A percentile compares a stretch with the other conserved stretches of the same genome.
Evolutionary conservation across 805 yeast species (phyloP).

Genomic region (Suhomyces canberraensis): DNA sequence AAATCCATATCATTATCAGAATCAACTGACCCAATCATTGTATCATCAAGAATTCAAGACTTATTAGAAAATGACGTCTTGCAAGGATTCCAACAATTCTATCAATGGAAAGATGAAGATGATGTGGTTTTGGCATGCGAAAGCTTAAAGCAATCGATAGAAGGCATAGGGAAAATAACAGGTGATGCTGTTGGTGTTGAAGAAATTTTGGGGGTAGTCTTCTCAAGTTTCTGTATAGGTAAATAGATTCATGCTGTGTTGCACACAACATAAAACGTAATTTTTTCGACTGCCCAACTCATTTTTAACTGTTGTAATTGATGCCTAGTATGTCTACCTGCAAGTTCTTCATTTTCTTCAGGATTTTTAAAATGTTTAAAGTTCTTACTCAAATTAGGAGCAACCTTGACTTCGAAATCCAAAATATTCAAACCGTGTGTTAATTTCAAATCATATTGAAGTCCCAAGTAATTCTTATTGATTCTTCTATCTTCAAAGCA

Average conservation of each 20-base stretch:
- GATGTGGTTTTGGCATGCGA: slow-evolving; percentile 84
- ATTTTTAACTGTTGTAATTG: slow-evolving; percentile 43
- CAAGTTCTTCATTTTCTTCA: slow-evolving; percentile 24
- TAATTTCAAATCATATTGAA: slow-evolving; percentile 38
- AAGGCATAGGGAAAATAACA: slow-evolving; percentile 88
- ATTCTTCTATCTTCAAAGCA: slow-evolving; percentile 25
- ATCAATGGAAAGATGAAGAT: slow-evolving; percentile 43
- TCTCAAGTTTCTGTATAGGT: slow-evolving; percentile 91
- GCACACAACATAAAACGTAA: slow-evolving; percentile 32
- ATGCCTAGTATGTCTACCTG: slow-evolving; percentile 45
- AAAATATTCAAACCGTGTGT: slow-evolving; percentile 39
- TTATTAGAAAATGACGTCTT: slow-evolving; percentile 73
- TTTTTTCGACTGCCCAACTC: slow-evolving; percentile 45
- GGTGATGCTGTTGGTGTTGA: slow-evolving; percentile 88
- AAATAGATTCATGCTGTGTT: slow-evolving; percentile 47
- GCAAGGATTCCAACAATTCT: slow-evolving; percentile 67
- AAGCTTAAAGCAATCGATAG: slow-evolving; percentile 66
- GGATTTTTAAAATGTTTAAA: slow-evolving; percentile 25
- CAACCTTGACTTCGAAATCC: slow-evolving; percentile 39
- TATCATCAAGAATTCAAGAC: slow-evolving; percentile 75
- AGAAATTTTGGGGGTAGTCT: slow-evolving; percentile 86
- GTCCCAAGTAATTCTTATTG: slow-evolving; percentile 19
- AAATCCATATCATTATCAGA: slow-evolving; percentile 47
- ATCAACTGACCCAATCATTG: slow-evolving; percentile 60
- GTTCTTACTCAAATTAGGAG: slow-evolving; percentile 37